phyloP scores from a whole-genome alignment of 768 basidiomycete genomes.

The Nidula microcarpa region DNA sequence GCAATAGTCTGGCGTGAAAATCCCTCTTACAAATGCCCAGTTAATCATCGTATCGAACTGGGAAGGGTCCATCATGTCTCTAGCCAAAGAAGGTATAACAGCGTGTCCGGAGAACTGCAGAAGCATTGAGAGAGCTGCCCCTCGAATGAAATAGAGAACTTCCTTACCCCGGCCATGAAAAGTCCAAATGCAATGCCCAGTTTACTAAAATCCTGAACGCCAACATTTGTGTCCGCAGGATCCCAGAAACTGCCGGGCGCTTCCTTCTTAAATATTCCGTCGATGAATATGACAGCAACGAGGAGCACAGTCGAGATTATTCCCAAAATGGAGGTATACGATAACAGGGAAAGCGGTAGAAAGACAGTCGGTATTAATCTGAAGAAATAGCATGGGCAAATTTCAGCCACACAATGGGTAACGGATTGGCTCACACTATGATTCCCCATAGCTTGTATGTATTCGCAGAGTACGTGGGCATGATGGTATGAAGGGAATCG shows the following conservation, averaged over 20 bases:
- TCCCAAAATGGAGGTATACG: constrained; percentile 85
- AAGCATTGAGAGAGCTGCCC: neutral
- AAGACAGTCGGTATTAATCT: constrained; percentile 85
- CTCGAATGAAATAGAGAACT: neutral
- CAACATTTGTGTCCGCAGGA: constrained; percentile 66
- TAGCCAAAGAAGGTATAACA: constrained; percentile 84
- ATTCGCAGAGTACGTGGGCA: constrained; percentile 62
- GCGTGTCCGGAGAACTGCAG: constrained; percentile 85
- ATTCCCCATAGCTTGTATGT: constrained; percentile 77
- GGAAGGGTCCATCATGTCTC: constrained; percentile 84
- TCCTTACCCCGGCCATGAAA: constrained; percentile 84
- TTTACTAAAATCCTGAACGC: constrained; percentile 47
- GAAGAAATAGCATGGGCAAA: constrained; percentile 2
- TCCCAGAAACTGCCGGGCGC: constrained; percentile 80
- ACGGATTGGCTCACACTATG: constrained; percentile 48
- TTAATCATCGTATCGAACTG: constrained; percentile 82
- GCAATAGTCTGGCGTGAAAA: neutral
- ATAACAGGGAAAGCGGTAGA: constrained; percentile 81
- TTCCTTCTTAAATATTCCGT: constrained; percentile 71
- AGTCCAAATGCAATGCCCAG: constrained; percentile 84
- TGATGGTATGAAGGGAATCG: constrained; percentile 75
- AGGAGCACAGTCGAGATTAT: constrained; percentile 77
- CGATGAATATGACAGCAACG: constrained; percentile 73
- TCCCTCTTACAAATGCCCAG: constrained; percentile 70
- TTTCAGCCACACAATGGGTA: neutral